Conservation (phyloP, 768 basidiomycete species). For the Bullera alba region DNA sequence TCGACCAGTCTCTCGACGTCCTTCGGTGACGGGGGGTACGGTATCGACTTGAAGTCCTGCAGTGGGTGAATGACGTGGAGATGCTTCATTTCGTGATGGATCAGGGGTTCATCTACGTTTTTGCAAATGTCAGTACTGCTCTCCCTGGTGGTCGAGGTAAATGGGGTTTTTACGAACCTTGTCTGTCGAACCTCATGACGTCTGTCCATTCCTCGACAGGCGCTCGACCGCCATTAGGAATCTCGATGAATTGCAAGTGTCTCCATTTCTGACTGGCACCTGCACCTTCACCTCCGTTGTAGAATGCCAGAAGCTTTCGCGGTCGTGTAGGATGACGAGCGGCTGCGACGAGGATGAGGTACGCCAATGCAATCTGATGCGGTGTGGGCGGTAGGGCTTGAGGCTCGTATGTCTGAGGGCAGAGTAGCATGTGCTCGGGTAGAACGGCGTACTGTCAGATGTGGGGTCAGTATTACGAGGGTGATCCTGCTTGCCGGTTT, state of each 20-base stretch:
- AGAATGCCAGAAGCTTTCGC: constrained; percentile 65
- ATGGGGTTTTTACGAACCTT: constrained; percentile 50
- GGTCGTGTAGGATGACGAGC: constrained; percentile 52
- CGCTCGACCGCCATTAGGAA: constrained; percentile 54
- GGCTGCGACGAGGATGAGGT: constrained; percentile 66
- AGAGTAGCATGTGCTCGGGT: constrained; percentile 74
- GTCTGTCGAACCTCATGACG: constrained; percentile 53
- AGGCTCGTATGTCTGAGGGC: constrained; percentile 40
- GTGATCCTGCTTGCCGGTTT: not conserved
- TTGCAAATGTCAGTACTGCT: not conserved
- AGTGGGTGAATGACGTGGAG: constrained; percentile 45
- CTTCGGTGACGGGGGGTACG: constrained; percentile 26
- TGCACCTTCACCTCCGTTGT: constrained; percentile 64
- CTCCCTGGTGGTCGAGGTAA: too few relatives aligned
- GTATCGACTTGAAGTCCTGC: constrained; percentile 8
- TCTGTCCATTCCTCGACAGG: constrained; percentile 70
- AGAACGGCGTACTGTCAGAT: constrained; percentile 76
- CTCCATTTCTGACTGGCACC: constrained; percentile 89
- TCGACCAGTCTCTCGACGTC: constrained; percentile 26
- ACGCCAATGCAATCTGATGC: constrained; percentile 67
- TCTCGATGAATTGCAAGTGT: constrained; percentile 79
- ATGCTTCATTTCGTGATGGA: constrained; percentile 62
- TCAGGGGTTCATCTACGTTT: constrained; percentile 62
- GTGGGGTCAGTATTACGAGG: not conserved
- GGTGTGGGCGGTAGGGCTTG: constrained; percentile 77